These are phyloP conservation scores for Suillus luteus DNA, from an alignment of 768 basidiomycete species.

Conservation along the genomic window DNA sequence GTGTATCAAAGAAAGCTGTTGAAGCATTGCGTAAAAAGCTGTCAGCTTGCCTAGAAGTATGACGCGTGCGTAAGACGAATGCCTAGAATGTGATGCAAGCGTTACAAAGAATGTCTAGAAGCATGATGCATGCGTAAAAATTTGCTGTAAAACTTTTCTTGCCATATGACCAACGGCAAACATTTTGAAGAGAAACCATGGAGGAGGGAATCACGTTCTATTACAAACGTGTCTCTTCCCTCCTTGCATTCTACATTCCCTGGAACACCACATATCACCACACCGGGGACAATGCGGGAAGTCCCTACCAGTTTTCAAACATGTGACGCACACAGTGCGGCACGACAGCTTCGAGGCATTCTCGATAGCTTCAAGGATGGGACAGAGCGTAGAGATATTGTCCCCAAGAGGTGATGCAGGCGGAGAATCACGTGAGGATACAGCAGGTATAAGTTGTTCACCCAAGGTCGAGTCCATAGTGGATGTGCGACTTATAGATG, in stretches of 20 bases:
- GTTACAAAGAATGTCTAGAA: background rate
- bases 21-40: background rate
- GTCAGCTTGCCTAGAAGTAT: background rate
- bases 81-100: background rate
- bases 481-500: conserved; percentile 47
- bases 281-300: conserved; percentile 67
- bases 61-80: background rate
- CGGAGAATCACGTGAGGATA: conserved; percentile 15
- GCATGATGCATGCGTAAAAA: background rate
- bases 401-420: conserved; percentile 25
- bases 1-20: background rate
- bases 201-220: conserved; percentile 10
- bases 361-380: conserved; percentile 54
- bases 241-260: conserved; percentile 55
- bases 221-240: conserved; percentile 54
- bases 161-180: background rate
- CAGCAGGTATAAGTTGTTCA: conserved; percentile 14
- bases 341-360: conserved; percentile 51
- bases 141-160: background rate
- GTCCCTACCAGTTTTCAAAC: conserved; percentile 52
- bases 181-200: background rate
- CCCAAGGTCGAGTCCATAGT: conserved; percentile 26
- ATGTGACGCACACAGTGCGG: conserved; percentile 49
- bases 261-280: conserved; percentile 62
- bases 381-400: conserved; percentile 31